Evolutionary conservation across 495 filamentous ascomycete genomes (phyloP), one percentile per base, ranked within the genome.

Genomic region (Amorphotheca resinae): DNA sequence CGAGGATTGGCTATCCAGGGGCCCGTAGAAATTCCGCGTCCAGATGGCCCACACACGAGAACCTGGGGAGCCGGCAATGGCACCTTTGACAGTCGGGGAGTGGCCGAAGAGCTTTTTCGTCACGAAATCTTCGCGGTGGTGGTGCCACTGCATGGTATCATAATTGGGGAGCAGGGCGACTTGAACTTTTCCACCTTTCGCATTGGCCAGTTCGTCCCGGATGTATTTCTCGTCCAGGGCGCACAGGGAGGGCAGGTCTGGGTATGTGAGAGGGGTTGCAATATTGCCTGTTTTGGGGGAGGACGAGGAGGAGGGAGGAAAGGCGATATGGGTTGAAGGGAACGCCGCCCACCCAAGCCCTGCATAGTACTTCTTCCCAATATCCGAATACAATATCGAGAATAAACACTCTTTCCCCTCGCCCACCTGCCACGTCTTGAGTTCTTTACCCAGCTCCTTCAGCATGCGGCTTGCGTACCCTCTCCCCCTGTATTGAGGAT

Each of bases 301-400:
- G 26, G 28, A 32, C 3, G 45, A 15, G 42, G 28, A 11, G 20
- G 63, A 35, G 33, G 76, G 67, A 14, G 70, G 59, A 32, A 93
- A 72, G 21, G 70, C 59, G 41, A 89, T 70, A 47, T 94, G 89
- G 12, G 69, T 64, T 22, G 80, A 87, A 7, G 64, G 61, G 51
- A 79, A 88, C 0, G 80, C 69, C 40, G 72, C 62, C 91, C 91
- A 98, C 21, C 87, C 91, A 48, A 74, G 72, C 38, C 68, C 71
- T 6, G 85, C 73, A 59, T 95, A 98, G 60, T 93, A 95, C n/a
- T 61, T 60, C 67, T 93, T 94, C 3, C 91, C 91, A 53, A 98
- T 95, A 59, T 98, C 91, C 8, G 88, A 95, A 62, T 80, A 98
- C 23, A 98, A 61, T 18, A 89, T 74, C 7, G 48, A 56, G 44